Evolutionary conservation across 805 yeast genomes (phyloP).

Genomic region (Candida ovalis): DNA sequence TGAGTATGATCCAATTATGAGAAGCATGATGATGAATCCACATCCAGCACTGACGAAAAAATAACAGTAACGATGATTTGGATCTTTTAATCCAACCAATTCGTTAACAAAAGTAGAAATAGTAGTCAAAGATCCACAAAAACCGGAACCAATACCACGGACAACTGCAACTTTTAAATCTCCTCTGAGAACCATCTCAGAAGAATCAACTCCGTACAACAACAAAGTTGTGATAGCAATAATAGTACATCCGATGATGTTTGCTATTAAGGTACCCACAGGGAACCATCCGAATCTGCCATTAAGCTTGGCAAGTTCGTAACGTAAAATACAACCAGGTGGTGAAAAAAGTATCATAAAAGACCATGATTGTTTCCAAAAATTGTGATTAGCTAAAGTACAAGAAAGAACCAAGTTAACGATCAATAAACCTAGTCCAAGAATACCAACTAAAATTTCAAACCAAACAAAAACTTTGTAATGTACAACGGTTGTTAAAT

Average conservation of each 20-base stretch:
- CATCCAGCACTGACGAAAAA: slow-evolving; percentile 42
- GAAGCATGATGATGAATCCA: slow-evolving; percentile 46
- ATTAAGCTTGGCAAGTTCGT: slow-evolving; percentile 44
- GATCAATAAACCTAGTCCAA: slow-evolving; percentile 31
- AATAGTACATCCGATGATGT: slow-evolving; percentile 21
- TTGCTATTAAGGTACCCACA: slow-evolving; percentile 43
- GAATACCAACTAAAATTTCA: slow-evolving; percentile 6
- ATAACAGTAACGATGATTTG: slow-evolving; percentile 42
- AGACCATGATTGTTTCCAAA: slow-evolving; percentile 67
- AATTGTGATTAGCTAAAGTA: slow-evolving; percentile 26
- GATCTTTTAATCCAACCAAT: slow-evolving; percentile 32
- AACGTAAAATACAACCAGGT: slow-evolving; percentile 61
- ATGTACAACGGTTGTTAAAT: neutral
- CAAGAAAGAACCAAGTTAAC: slow-evolving; percentile 41
- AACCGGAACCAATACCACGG: slow-evolving; percentile 24
- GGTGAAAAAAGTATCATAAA: slow-evolving; percentile 67
- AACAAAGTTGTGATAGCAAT: slow-evolving; percentile 20
- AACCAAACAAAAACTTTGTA: slow-evolving; percentile 6
- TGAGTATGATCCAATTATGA: slow-evolving; percentile 67
- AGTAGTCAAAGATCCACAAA: slow-evolving; percentile 36
- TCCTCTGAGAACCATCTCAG: slow-evolving; percentile 10
- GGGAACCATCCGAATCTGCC: slow-evolving; percentile 52
- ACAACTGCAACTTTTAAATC: slow-evolving; percentile 19
- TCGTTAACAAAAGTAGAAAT: slow-evolving; percentile 78
- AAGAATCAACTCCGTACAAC: slow-evolving; percentile 12